Evolutionary conservation across 2,329 filamentous ascomycete species (phyloP).

Genomic region (Phoma herbarum): DNA sequence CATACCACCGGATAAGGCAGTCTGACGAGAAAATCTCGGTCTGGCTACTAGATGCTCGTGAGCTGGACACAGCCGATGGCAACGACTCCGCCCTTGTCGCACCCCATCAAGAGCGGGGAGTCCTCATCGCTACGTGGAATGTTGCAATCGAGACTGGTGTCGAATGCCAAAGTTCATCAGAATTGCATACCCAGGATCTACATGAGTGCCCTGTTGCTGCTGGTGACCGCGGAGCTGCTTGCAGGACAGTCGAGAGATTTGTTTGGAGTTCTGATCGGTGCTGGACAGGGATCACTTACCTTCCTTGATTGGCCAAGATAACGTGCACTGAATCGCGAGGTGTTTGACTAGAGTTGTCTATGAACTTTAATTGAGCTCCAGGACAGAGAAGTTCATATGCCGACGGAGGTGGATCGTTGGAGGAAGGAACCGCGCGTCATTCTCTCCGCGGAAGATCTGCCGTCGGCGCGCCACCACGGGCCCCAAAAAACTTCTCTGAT

Average conservation of each 20-base stretch:
- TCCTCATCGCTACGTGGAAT: background rate
- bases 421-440: background rate
- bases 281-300: background rate
- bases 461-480: constrained; percentile 1
- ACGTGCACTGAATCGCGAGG: background rate
- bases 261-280: background rate
- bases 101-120: background rate
- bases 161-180: background rate
- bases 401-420: background rate
- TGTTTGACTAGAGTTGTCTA: background rate
- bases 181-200: background rate
- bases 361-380: background rate
- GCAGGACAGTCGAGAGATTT: background rate
- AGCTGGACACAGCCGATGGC: background rate
- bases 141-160: background rate
- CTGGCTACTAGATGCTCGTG: background rate
- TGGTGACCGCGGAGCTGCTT: background rate
- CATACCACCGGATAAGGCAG: background rate
- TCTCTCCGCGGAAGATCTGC: constrained; percentile 12
- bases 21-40: background rate
- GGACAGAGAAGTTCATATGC: background rate
- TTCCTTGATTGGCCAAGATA: background rate
- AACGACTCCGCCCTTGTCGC: background rate
- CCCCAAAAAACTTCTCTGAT: background rate
- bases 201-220: background rate